Evolutionary conservation across 108 stramenopile genomes (phyloP).

Genomic region (Cyclostephanos tholiformis): DNA sequence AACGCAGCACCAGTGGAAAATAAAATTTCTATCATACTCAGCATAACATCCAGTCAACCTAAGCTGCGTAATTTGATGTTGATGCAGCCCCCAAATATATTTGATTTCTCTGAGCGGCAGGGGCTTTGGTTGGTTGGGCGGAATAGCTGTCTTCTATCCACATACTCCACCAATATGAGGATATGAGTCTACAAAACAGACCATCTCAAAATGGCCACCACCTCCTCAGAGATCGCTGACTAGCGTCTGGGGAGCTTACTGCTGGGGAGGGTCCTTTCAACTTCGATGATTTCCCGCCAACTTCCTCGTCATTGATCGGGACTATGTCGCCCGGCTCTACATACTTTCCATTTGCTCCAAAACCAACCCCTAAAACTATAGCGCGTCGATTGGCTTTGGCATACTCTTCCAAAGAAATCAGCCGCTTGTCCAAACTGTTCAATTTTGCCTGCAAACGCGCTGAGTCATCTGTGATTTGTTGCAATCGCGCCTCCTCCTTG

Average conservation of each 20-base stretch:
- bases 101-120: too few relatives aligned
- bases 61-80: too few relatives aligned
- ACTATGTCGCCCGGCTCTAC: slow-evolving; percentile 50
- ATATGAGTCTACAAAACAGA: too few relatives aligned
- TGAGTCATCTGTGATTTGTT: slow-evolving; percentile 53
- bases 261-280: neutral
- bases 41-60: too few relatives aligned
- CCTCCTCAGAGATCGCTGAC: slow-evolving; percentile 2
- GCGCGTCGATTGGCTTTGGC: slow-evolving; percentile 51
- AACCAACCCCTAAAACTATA: slow-evolving; percentile 36
- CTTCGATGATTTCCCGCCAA: neutral
- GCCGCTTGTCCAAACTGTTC: slow-evolving; percentile 61
- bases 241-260: neutral
- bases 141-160: neutral
- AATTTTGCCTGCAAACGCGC: slow-evolving; percentile 69
- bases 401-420: slow-evolving; percentile 74
- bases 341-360: slow-evolving; percentile 43
- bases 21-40: too few relatives aligned
- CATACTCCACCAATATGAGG: neutral
- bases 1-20: too few relatives aligned
- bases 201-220: slow-evolving; percentile 10
- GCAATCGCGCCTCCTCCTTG: slow-evolving; percentile 56
- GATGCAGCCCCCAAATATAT: too few relatives aligned
- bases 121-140: too few relatives aligned
- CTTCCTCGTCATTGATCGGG: slow-evolving; percentile 44